These are phyloP conservation scores for Claviceps spartinae DNA, from an alignment of 2,329 filamentous ascomycete genomes.

Conservation along the genomic window DNA sequence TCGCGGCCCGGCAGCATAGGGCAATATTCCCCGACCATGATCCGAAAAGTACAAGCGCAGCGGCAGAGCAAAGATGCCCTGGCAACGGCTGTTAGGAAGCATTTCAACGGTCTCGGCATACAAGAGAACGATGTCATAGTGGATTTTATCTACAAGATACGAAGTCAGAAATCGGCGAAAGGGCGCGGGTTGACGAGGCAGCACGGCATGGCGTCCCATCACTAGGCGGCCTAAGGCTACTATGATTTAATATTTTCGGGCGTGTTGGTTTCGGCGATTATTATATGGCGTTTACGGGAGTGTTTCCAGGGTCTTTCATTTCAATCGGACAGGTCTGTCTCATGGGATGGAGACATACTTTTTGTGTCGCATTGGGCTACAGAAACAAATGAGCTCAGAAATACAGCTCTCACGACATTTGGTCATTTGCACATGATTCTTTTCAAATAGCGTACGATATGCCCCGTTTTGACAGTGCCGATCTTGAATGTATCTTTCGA, in stretches of 20 bases:
- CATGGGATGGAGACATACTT: not conserved
- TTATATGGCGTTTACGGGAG: not conserved
- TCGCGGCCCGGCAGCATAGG: slow-evolving; percentile 52
- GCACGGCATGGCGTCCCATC: not conserved
- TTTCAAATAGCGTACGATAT: not conserved
- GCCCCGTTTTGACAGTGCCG: not conserved
- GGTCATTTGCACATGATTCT: not conserved
- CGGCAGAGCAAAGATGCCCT: slow-evolving; percentile 61
- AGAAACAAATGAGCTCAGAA: no score
- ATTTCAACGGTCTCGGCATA: slow-evolving; percentile 69
- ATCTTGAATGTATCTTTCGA: no score
- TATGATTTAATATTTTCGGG: not conserved
- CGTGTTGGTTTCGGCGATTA: not conserved
- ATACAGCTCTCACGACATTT: not conserved
- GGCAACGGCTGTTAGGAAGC: slow-evolving; percentile 59
- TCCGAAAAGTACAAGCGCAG: slow-evolving; percentile 46
- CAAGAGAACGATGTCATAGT: slow-evolving; percentile 76
- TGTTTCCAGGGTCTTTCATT: not conserved
- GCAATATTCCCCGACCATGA: slow-evolving; percentile 62
- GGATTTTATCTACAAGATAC: slow-evolving; percentile 60
- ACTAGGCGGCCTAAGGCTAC: slow-evolving; percentile 40
- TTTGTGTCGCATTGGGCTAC: not conserved
- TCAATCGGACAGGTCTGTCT: not conserved
- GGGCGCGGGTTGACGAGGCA: slow-evolving; percentile 14
- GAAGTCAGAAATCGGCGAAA: slow-evolving; percentile 18